Percentiles rank a stretch among this genome's conserved stretches.
phyloP scores from a whole-genome alignment of 2,329 filamentous ascomycete genomes.

The Xylariaceae sp. region DNA sequence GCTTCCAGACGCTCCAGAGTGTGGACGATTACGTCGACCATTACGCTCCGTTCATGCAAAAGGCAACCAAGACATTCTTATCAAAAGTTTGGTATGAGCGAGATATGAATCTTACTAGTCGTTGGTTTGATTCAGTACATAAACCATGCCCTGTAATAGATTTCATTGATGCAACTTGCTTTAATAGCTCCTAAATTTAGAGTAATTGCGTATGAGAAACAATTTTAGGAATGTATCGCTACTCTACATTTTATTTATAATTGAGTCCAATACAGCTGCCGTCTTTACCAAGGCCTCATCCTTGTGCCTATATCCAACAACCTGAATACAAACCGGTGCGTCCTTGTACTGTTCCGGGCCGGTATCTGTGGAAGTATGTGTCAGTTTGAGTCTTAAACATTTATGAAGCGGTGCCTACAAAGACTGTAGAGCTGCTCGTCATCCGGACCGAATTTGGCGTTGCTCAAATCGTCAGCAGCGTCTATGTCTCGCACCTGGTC shows the following conservation, averaged over 20 bases:
- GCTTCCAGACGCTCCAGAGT: conserved; percentile 29
- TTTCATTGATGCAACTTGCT: conserved; percentile 10
- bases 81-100: conserved; percentile 38
- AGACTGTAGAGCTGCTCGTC: no score
- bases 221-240: no score
- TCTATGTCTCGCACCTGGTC: conserved; percentile 38
- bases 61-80: conserved; percentile 35
- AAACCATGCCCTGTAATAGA: conserved; percentile 37
- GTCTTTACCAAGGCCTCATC: conserved; percentile 40
- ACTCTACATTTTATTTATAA: no score
- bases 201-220: no score
- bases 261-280: conserved; percentile 37
- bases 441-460: conserved; percentile 37
- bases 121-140: conserved; percentile 37
- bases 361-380: conserved; percentile 37
- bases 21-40: conserved; percentile 36
- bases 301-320: conserved; percentile 42
- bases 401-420: no score
- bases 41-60: conserved; percentile 34
- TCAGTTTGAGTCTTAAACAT: no score
- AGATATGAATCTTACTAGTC: conserved; percentile 29
- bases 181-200: neutral
- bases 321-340: conserved; percentile 39
- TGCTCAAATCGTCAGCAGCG: conserved; percentile 34
- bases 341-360: conserved; percentile 39